phyloP scores from a whole-genome alignment of 2,329 filamentous ascomycete species.

The Madurella fahalii region DNA sequence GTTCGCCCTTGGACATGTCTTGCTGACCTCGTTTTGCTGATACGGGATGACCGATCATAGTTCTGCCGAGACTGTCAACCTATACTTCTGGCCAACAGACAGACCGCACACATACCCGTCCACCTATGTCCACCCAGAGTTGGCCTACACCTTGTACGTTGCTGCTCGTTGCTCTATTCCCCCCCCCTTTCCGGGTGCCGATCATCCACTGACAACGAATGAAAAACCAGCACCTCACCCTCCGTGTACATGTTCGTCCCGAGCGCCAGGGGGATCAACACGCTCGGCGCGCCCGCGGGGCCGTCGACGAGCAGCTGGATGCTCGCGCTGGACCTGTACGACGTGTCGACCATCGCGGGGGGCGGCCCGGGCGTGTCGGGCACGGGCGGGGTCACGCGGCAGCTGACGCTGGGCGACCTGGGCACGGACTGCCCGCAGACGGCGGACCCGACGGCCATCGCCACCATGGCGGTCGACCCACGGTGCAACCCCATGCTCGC shows the following conservation, averaged over 20 bases:
- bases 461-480: conserved; percentile 27
- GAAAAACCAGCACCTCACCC: conserved; percentile 33
- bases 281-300: conserved; percentile 26
- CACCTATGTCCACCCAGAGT: conserved; percentile 29
- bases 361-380: not conserved
- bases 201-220: not conserved
- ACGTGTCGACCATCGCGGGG: conserved; percentile 35
- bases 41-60: conserved; percentile 4
- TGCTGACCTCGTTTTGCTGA: not conserved
- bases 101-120: conserved; percentile 31
- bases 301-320: conserved; percentile 32
- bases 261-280: conserved; percentile 34
- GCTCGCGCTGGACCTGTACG: conserved; percentile 31
- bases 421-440: conserved; percentile 33
- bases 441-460: conserved; percentile 26
- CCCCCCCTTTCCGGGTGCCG: no score
- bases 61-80: conserved; percentile 32
- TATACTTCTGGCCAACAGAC: conserved; percentile 35
- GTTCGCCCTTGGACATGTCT: conserved; percentile 6
- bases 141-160: conserved; percentile 35
- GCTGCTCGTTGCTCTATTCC: not conserved
- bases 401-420: conserved; percentile 34
- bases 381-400: conserved; percentile 24
- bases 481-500: conserved; percentile 34
- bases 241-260: conserved; percentile 38